Evolutionary conservation across 225 moss, liverwort and hornwort genomes (phyloP), one percentile per base, ranked within the genome.

Genomic region (Ulota crispa): DNA sequence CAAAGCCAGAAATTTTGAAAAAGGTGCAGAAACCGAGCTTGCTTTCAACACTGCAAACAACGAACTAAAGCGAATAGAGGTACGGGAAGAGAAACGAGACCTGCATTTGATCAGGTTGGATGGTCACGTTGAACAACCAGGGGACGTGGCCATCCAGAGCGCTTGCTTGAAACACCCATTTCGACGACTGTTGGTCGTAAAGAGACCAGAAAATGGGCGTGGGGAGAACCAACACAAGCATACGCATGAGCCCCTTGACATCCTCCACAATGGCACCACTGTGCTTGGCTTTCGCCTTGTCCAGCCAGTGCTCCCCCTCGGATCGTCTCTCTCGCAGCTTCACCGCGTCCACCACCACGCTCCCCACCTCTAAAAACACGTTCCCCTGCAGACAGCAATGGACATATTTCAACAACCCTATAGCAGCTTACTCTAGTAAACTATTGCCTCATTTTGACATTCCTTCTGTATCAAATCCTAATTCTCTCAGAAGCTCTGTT

Each of bases 31-130:
- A 39, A 41, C 14, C 45, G 14, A 11, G 42, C 23, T 57, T 14
- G 7, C 3, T 54, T 37, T 2, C 50, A 10, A 30, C 69, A 23
- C 62, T 70, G 34, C 20, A 64, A 50, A 50, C 15, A 14, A 32
- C 47, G 30, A 23, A 61, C 56, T 19, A 19, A 27, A 42, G 37
- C 21, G 28, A 14, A 15, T 4, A 32, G 12, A 19, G 11, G 18
- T 43, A 60, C 2, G 24, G 4, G 18, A 47, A 41, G 62, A 50
- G 71, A 28, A 18, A 16, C 32, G 5, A 55, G 68, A 91, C 97
- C 97, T 99, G 99, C 99, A 99, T 96, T 83, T 99, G 99, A 56
- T 99, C 99, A 74, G 96, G 92, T 77, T 96, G 75, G 50, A 99
- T 89, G 14, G 83, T 86, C 4, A 94, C 3, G 32, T 88, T 87